Evolutionary conservation across 169 alveolate genomes (phyloP), one percentile per base, ranked within the genome.

Genomic region (Cryptosporidium ubiquitum): DNA sequence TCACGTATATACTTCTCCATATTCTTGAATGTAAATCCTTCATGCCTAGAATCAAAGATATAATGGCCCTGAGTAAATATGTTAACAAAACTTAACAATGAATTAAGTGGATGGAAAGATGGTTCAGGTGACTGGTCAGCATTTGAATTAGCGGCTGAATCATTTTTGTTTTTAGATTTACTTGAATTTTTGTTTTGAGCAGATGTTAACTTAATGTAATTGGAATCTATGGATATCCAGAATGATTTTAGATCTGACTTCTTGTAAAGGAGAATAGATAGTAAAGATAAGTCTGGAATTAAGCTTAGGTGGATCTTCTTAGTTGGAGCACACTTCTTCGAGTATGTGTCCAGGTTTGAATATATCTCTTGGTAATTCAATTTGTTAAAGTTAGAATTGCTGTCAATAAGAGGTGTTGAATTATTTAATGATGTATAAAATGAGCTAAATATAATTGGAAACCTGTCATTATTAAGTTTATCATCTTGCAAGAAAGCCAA

Each of bases 211-310:
- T 39, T 73, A 23, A 33, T 26, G 31, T 73, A 73, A 58, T 73
- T 73, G 51, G 85, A 73, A 31, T 79, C 89, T 23, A 79, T 58
- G 5, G 75, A 61, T n/a, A 79, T 64, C 89, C 89, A 79, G 40
- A 61, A 79, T 18, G 75, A 61, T 23, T 49, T 79, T 18, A 79
- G 49, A 18, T 79, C 89, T 37, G 89, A 26, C 52, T 79, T 79
- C 69, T 64, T 79, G 51, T 79, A 79, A 29, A 79, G 75, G 18
- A 79, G 39, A 60, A 79, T 79, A 26, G 89, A 79, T 14, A 79
- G 29, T 23, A 79, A 29, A 31, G 89, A 79, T 14, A 79, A 47
- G 26, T 79, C 89, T 60, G 89, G 89, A 42, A 79, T 79, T 31
- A 79, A 79, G 44, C 69, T 79, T 20, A 79, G 39, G 23, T 79